phyloP scores from a whole-genome alignment of 2,329 filamentous ascomycete genomes.

The Alternaria hordeiaustralica region DNA sequence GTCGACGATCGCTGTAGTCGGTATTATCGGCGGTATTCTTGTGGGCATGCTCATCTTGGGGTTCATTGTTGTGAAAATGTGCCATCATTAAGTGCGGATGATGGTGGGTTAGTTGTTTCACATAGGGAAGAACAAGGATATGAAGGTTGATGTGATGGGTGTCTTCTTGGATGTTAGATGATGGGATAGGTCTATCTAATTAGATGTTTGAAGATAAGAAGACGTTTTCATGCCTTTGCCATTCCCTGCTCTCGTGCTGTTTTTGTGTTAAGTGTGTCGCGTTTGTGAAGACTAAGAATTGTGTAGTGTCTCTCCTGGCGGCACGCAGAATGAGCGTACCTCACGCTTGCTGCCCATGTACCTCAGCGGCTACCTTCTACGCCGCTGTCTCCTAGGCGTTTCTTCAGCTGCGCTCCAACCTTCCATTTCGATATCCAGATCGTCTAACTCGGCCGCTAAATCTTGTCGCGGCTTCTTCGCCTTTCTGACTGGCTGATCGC shows the following conservation, averaged over 20 bases:
- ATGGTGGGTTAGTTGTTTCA: no score
- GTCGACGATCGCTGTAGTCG: not conserved
- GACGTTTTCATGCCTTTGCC: not conserved
- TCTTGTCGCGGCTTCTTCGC: not conserved
- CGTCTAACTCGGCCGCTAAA: not conserved
- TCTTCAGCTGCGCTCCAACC: not conserved
- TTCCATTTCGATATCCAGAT: constrained; percentile 2
- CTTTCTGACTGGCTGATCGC: not conserved
- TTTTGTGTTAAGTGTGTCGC: no score
- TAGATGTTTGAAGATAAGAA: not conserved
- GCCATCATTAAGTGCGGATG: not conserved
- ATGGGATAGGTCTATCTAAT: no score
- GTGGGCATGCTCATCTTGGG: not conserved
- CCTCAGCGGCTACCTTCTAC: not conserved
- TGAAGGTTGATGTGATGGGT: not conserved
- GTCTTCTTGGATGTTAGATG: not conserved
- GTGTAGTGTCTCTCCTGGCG: not conserved
- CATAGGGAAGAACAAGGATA: no score
- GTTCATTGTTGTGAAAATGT: not conserved
- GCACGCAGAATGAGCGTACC: no score
- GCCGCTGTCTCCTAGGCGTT: not conserved
- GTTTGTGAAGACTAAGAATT: not conserved
- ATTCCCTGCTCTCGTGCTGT: not conserved
- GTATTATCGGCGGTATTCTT: not conserved
- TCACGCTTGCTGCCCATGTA: not conserved